phyloP scores from a whole-genome alignment of 2,329 filamentous ascomycete species.

The Aureobasidium sp. region DNA sequence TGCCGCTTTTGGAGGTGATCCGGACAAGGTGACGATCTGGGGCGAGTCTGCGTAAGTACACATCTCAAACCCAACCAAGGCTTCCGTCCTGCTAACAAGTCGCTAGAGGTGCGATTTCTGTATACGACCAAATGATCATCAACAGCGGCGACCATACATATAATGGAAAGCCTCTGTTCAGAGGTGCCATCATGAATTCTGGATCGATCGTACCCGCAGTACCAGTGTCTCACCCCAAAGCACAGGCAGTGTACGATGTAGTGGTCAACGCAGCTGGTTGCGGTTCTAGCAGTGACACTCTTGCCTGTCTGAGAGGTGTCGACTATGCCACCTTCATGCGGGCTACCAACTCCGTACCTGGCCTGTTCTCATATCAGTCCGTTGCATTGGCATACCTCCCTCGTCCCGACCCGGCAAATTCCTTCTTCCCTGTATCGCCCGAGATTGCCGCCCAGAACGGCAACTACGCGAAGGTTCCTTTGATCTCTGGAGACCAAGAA shows the following conservation, averaged over 20 bases:
- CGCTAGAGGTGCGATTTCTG: constrained; percentile 51
- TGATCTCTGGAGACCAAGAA: constrained; percentile 68
- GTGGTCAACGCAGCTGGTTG: constrained; percentile 45
- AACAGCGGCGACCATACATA: constrained; percentile 68
- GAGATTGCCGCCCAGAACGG: constrained; percentile 50
- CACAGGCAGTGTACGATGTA: constrained; percentile 48
- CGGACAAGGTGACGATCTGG: constrained; percentile 72
- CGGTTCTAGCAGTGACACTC: constrained; percentile 34
- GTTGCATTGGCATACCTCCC: constrained; percentile 68
- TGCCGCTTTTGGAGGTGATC: constrained; percentile 74
- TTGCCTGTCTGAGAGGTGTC: constrained; percentile 43
- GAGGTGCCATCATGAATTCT: constrained; percentile 71
- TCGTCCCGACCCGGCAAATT: constrained; percentile 56
- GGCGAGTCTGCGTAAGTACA: constrained; percentile 54
- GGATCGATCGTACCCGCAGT: constrained; percentile 48
- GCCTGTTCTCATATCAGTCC: constrained; percentile 59
- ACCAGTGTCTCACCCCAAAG: constrained; percentile 58
- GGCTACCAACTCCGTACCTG: constrained; percentile 64
- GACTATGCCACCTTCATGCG: constrained; percentile 47
- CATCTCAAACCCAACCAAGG: constrained; percentile 34
- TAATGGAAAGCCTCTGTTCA: constrained; percentile 68
- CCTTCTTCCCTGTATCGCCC: constrained; percentile 53
- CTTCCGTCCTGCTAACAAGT: constrained; percentile 19
- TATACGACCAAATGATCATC: constrained; percentile 67
- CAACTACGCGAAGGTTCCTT: constrained; percentile 52